Evolutionary conservation across 2,329 filamentous ascomycete species (phyloP).

Genomic region (Stachybotrys echinatus): DNA sequence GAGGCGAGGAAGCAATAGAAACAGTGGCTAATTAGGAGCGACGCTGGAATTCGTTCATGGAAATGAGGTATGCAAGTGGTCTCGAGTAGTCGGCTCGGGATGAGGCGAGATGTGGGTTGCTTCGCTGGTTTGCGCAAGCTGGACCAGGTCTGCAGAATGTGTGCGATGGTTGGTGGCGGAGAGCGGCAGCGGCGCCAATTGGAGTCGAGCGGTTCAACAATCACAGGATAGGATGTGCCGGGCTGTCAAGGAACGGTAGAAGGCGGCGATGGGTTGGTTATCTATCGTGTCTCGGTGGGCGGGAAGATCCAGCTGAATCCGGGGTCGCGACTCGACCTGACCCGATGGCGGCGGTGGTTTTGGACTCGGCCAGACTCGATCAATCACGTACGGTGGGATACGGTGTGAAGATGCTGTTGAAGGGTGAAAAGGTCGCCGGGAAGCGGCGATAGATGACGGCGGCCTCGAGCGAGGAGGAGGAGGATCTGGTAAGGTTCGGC

Average conservation of each 20-base stretch:
- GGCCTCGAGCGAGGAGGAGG: background rate
- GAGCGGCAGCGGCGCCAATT: slow-evolving; percentile 3
- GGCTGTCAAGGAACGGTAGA: too few species aligned
- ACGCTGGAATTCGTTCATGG: background rate
- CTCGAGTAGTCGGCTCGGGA: background rate
- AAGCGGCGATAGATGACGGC: background rate
- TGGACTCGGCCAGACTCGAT: background rate
- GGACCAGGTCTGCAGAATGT: background rate
- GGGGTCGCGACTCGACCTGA: background rate
- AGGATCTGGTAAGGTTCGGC: background rate
- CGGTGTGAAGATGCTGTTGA: background rate
- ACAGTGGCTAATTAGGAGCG: background rate
- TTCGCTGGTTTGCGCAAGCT: background rate
- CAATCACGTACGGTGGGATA: background rate
- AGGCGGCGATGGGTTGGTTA: background rate
- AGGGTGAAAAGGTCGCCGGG: background rate
- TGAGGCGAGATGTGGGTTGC: background rate
- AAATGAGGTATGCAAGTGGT: background rate
- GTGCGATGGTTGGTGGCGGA: background rate
- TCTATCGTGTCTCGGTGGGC: background rate
- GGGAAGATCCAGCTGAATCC: background rate
- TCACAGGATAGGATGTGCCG: too few species aligned
- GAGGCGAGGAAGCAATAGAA: background rate
- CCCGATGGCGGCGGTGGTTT: background rate
- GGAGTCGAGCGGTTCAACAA: background rate